Base-by-base conservation (phyloP, 225 moss, liverwort and hornwort species). In the Pseudoscleropodium purum region DNA sequence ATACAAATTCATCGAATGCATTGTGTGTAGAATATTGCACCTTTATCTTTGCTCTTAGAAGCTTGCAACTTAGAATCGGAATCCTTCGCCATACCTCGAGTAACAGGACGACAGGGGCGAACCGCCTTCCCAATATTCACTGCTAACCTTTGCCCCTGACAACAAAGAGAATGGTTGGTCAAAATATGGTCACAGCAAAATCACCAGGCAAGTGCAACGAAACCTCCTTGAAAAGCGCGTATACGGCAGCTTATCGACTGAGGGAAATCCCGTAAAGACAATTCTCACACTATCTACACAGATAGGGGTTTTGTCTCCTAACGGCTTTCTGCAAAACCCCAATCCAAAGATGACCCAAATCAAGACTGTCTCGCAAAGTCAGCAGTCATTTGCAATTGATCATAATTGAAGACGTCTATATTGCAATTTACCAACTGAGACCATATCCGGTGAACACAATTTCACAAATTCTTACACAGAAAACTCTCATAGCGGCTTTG, bases 41-140 rank as follows among this genome's bases (percentile, higher is more conserved):
- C 94, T 95, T 79, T 89, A 30, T 89, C 93, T 41, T 87, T 74
- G 56, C 76, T 88, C 41, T 67, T 90, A 37, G 62, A 34, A 89
- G 84, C 56, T 90, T 91, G 90, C 65, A 89, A 82, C 47, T 92
- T 45, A 26, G 89, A 80, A 75, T 92, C 83, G 49, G 89, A 85
- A 88, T 80, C 92, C 77, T 91, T 91, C 75, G 91, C 89, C 93
- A 85, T 88, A 57, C 88, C 86, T 70, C 91, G 93, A 88, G 80
- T 89, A 65, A 86, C 86, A 89, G 66, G 84, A 89, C 90, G 84
- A 85, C 85, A 84, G 84, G 61, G 59, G 47, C 41, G 70, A 81
- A 76, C 75, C 65, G 70, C 59, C 56, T 86, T 91, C 84, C 87
- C 90, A 83, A 36, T 36, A 56, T 77, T 87, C 41, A 81, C 52